Evolutionary conservation across 2,329 filamentous ascomycete species (phyloP).

Genomic region (Domatiomyces catenatus): DNA sequence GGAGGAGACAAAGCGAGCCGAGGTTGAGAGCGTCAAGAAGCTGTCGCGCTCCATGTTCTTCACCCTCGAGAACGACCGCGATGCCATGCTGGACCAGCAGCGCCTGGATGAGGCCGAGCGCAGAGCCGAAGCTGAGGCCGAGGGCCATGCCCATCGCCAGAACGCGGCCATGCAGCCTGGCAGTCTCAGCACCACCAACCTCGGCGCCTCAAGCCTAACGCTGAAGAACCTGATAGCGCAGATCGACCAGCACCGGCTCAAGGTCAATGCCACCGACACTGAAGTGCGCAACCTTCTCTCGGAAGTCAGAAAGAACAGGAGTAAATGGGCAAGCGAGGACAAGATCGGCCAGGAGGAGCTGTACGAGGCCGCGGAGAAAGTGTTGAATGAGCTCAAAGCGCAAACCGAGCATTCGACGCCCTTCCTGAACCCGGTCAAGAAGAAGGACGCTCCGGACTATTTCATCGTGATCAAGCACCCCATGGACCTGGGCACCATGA

Average conservation of each 20-base stretch:
- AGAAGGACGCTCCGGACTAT: slow-evolving; percentile 92
- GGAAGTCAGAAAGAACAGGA: slow-evolving; percentile 92
- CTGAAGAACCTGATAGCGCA: slow-evolving; percentile 92
- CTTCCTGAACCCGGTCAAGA: slow-evolving; percentile 87
- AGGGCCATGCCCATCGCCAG: slow-evolving; percentile 35
- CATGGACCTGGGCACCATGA: slow-evolving; percentile 97
- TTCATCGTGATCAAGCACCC: slow-evolving; percentile 66
- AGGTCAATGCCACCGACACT: slow-evolving; percentile 81
- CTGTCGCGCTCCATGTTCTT: slow-evolving; percentile 92
- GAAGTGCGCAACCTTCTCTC: slow-evolving; percentile 88
- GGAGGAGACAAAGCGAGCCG: slow-evolving; percentile 79
- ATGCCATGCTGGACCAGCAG: slow-evolving; percentile 95
- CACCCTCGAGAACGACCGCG: slow-evolving; percentile 84
- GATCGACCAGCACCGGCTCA: slow-evolving; percentile 81
- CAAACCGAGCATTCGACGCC: slow-evolving; percentile 96
- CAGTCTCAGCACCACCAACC: slow-evolving; percentile 79
- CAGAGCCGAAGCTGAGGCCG: slow-evolving; percentile 90
- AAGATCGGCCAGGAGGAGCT: slow-evolving; percentile 95
- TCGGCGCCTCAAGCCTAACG: slow-evolving; percentile 88
- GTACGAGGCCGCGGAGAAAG: slow-evolving; percentile 92
- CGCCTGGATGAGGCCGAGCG: slow-evolving; percentile 92
- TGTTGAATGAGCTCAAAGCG: slow-evolving; percentile 89
- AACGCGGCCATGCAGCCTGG: slow-evolving; percentile 58
- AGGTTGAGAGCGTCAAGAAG: slow-evolving; percentile 73
- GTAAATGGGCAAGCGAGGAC: slow-evolving; percentile 97